These are phyloP conservation scores for Phytophthora hybrid DNA, from an alignment of 352 stramenopile genomes.

Conservation along the genomic window DNA sequence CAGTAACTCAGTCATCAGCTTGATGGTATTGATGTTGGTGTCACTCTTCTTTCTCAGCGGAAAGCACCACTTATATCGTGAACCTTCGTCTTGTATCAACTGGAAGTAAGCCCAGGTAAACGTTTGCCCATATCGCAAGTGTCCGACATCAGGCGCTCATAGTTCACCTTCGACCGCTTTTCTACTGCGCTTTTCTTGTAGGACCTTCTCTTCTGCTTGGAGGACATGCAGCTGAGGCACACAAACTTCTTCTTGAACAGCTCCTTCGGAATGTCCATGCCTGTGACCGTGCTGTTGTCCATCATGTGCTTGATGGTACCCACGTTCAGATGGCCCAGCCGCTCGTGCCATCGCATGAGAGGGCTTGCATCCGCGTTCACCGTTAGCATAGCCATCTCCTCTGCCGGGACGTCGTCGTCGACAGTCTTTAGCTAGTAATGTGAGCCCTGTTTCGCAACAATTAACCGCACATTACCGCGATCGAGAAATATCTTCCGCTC, in stretches of 20 bases:
- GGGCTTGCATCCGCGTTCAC: background rate
- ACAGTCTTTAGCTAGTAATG: background rate
- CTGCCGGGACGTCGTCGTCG: background rate
- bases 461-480: background rate
- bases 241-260: background rate
- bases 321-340: background rate
- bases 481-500: background rate
- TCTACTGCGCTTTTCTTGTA: background rate
- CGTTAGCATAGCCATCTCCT: background rate
- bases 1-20: background rate
- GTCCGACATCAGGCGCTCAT: background rate
- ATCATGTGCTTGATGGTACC: background rate
- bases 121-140: background rate
- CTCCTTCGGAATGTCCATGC: background rate
- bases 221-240: background rate
- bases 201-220: background rate
- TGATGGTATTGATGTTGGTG: background rate
- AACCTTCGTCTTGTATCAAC: background rate
- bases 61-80: background rate
- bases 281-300: background rate
- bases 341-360: background rate
- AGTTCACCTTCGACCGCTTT: background rate
- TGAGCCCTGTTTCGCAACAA: background rate
- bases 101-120: background rate
- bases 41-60: background rate